phyloP scores from a whole-genome alignment of 208 protist genomes.

The Wallacemonas sp. region DNA sequence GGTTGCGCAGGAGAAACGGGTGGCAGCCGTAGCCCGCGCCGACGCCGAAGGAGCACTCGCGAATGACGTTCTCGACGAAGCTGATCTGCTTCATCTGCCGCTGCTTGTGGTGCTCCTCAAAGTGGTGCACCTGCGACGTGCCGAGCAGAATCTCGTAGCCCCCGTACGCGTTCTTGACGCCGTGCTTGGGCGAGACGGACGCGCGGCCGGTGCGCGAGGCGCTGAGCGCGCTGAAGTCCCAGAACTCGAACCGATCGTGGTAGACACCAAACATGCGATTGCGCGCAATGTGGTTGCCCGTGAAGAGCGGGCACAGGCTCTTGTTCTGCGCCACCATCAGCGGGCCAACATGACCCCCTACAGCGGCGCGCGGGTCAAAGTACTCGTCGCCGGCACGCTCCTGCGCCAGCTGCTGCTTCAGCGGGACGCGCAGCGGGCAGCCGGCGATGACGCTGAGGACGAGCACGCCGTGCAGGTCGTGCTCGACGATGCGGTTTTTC shows the following conservation, averaged over 20 bases:
- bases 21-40: conserved; percentile 69
- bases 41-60: conserved; percentile 73
- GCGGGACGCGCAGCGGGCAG: conserved; percentile 43
- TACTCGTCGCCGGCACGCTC: conserved; percentile 11
- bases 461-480: conserved; percentile 78
- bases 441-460: conserved; percentile 61
- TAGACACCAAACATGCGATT: conserved; percentile 86
- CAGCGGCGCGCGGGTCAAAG: conserved; percentile 21
- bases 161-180: conserved; percentile 59
- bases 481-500: conserved; percentile 72
- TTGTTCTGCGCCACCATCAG: conserved; percentile 22
- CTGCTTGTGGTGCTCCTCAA: conserved; percentile 47
- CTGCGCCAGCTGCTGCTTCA: conserved; percentile 10
- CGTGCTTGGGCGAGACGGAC: conserved; percentile 15
- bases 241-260: conserved; percentile 76
- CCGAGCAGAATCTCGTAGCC: conserved; percentile 59
- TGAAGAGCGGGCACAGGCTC: conserved; percentile 54
- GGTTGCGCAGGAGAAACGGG: conserved; percentile 72
- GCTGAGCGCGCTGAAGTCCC: conserved; percentile 41
- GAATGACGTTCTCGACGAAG: conserved; percentile 76
- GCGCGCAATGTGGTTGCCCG: conserved; percentile 58
- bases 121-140: conserved; percentile 48
- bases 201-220: conserved; percentile 2
- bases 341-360: conserved; percentile 9
- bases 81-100: conserved; percentile 65